Percentiles rank a stretch among this genome's conserved stretches.
These are phyloP conservation scores for Gliomastix tumulicola DNA, from an alignment of 2,329 filamentous ascomycete species.

Conservation along the genomic window DNA sequence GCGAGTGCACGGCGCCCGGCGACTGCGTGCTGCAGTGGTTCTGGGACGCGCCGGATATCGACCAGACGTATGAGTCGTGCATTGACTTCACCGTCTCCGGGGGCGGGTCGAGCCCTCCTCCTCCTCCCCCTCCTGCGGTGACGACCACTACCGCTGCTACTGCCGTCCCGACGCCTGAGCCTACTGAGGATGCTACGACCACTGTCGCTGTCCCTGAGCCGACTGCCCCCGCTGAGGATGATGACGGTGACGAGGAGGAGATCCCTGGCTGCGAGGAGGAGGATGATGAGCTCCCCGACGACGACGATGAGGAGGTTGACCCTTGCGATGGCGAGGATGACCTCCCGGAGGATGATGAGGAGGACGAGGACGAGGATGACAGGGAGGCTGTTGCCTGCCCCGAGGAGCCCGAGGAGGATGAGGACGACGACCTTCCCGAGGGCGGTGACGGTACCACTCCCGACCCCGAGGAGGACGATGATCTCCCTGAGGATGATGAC, in stretches of 20 bases:
- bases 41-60: constrained; percentile 47
- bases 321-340: neutral
- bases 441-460: too few species aligned
- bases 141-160: constrained; percentile 4
- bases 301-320: constrained; percentile 2
- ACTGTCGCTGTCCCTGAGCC: constrained; percentile 2
- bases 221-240: neutral
- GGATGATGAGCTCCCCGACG: constrained; percentile 6
- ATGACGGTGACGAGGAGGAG: constrained; percentile 10
- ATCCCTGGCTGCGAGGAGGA: too few species aligned
- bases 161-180: constrained; percentile 3
- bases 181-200: constrained; percentile 6
- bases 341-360: constrained; percentile 1
- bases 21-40: constrained; percentile 53
- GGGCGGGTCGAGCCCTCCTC: constrained; percentile 4
- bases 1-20: constrained; percentile 40
- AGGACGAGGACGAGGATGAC: constrained; percentile 3
- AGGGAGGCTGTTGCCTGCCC: too few species aligned
- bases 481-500: too few species aligned
- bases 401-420: too few species aligned
- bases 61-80: constrained; percentile 58
- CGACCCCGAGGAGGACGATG: too few species aligned
- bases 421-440: too few species aligned
- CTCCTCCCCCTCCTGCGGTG: constrained; percentile 5
- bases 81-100: constrained; percentile 41